These are phyloP conservation scores for Penicillium pulvis DNA, from an alignment of 495 filamentous ascomycete genomes.

Conservation along the genomic window DNA sequence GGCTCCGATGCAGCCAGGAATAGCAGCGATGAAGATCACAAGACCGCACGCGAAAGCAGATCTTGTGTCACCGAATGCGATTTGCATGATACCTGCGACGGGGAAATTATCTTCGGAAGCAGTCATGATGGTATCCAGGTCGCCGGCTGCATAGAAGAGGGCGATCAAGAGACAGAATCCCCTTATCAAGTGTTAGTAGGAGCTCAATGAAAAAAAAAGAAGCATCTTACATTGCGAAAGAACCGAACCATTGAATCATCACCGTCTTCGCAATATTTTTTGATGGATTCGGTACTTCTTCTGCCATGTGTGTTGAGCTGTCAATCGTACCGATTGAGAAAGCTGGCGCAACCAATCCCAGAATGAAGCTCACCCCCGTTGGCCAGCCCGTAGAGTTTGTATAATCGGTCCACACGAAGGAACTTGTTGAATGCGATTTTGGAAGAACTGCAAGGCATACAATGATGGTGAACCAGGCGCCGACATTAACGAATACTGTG, in stretches of 20 bases:
- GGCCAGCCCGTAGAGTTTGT: slow-evolving; percentile 60
- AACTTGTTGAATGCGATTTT: slow-evolving; percentile 11
- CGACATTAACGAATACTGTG: slow-evolving; percentile 12
- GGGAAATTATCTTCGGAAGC: slow-evolving; percentile 10
- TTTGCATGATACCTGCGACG: slow-evolving; percentile 10
- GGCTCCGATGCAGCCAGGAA: slow-evolving; percentile 4
- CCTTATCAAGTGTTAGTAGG: background rate
- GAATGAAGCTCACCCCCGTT: slow-evolving; percentile 60
- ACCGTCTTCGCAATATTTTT: slow-evolving; percentile 64
- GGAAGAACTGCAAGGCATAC: slow-evolving; percentile 9
- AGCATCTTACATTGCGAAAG: slow-evolving; percentile 5
- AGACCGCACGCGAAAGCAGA: slow-evolving; percentile 10
- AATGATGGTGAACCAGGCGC: slow-evolving; percentile 13
- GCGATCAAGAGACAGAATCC: slow-evolving; percentile 50
- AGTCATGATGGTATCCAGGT: slow-evolving; percentile 10
- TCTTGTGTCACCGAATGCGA: slow-evolving; percentile 5
- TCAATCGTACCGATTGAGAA: slow-evolving; percentile 63
- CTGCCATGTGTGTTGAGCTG: slow-evolving; percentile 58
- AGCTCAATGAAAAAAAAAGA: background rate
- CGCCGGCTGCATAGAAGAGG: slow-evolving; percentile 12
- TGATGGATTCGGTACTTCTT: slow-evolving; percentile 62
- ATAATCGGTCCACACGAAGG: slow-evolving; percentile 13
- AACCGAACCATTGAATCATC: slow-evolving; percentile 33
- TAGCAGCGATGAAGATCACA: slow-evolving; percentile 42
- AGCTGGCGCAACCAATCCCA: slow-evolving; percentile 61